These are phyloP conservation scores for Psilocybe mexicana DNA, from an alignment of 1,284 basidiomycete species.

Conservation along the genomic window DNA sequence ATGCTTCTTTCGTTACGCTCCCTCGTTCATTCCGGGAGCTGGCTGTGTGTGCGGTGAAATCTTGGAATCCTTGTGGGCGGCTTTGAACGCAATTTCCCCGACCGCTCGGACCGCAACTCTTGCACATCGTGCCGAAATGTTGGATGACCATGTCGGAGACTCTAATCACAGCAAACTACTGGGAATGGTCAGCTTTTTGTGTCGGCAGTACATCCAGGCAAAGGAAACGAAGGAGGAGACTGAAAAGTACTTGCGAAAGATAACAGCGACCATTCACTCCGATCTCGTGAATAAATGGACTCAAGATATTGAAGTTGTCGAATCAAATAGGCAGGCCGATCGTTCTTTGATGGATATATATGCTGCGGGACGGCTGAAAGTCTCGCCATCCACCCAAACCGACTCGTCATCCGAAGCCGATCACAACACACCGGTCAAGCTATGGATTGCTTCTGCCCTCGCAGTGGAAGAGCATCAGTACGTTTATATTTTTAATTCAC, in stretches of 20 bases:
- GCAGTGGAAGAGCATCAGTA: slow-evolving; percentile 13
- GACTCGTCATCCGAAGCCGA: not conserved
- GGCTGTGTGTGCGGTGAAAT: slow-evolving; percentile 12
- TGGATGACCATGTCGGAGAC: slow-evolving; percentile 25
- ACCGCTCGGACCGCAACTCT: slow-evolving; percentile 16
- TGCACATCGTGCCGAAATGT: slow-evolving; percentile 17
- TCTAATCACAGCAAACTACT: slow-evolving; percentile 26
- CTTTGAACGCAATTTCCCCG: slow-evolving; percentile 15
- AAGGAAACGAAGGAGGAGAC: not conserved
- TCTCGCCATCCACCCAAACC: not conserved
- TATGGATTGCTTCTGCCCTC: slow-evolving; percentile 1
- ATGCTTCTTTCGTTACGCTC: slow-evolving; percentile 20
- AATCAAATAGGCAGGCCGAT: not conserved
- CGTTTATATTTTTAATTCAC: no score
- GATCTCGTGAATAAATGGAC: not conserved
- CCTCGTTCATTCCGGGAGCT: slow-evolving; percentile 16
- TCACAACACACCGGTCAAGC: not conserved
- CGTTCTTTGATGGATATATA: not conserved
- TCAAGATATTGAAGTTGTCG: not conserved
- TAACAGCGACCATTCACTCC: not conserved
- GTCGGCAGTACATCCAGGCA: not conserved
- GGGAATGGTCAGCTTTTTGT: slow-evolving; percentile 6
- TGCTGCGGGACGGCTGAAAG: not conserved
- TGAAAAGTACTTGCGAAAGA: not conserved
- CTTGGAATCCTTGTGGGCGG: slow-evolving; percentile 14